Base-by-base conservation (phyloP, 2,329 filamentous ascomycete genomes). In the Diaporthe citrichinensis region DNA sequence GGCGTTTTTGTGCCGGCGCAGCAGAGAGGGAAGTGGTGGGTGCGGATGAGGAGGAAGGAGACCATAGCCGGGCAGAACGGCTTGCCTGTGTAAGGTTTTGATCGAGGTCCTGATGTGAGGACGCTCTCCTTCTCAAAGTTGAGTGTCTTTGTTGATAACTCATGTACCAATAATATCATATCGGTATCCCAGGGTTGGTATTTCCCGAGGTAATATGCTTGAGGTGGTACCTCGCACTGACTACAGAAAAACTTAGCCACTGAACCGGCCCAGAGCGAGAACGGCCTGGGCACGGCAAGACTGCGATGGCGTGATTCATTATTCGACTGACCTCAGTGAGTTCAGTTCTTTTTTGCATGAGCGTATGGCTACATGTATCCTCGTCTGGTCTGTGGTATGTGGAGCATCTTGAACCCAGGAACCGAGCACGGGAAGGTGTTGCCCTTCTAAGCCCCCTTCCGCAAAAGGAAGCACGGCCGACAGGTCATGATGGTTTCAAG, bases 1-100 rank as follows among this genome's bases (percentile, higher is more conserved):
- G 46, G 58, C 25, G 36, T 25, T 46, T 9, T 23, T 25, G 9
- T 73, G 34, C 23, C 58, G 25, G 58, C 39, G 46, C 46, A 55
- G 36, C 34, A 65, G 36, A 53, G 9, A 41, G 71, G 51, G 3
- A 73, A 34, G 14, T 65, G 71, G 71, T 73, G 71, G 71, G 36
- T 14, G 34, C 44, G 36, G n/a, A 17, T 61, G 46, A 65, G 71
- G 36, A 55, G 44, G 49, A 57, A 65, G 36, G 58, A 55, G 71
- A 31, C 8, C 46, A 12, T 23, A 14, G 46, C 4, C 39, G 46
- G 46, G 8, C 65, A 55, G 2, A 69, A 69, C 15, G 65, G n/a
- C 49, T 23, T 69, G 34, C 41, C 31, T 20, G 65, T 69, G n/a
- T 69, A 55, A 17, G 65, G 5, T 20, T 20, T 23, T 49, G 14